Conservation (phyloP, 257 asterid genomes). For the Parsonsia alboflavescens region DNA sequence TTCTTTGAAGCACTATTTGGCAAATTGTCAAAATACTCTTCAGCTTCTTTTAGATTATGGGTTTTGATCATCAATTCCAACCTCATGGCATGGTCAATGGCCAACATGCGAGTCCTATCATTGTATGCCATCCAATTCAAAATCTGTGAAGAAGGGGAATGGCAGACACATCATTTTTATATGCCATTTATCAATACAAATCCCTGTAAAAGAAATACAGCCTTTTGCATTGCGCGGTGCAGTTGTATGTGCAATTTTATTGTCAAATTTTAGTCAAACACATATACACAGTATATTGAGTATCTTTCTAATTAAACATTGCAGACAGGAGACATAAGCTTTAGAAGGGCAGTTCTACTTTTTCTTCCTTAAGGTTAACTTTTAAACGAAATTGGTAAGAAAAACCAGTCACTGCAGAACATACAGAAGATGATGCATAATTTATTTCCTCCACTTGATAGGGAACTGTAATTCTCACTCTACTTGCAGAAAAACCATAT, state of each 20-base stretch:
- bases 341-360: neutral
- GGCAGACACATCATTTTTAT: neutral
- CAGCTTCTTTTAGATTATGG: conserved; percentile 22
- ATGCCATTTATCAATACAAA: neutral
- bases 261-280: neutral
- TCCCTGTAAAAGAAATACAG: neutral
- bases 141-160: conserved; percentile 19
- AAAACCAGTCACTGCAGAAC: neutral
- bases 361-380: neutral
- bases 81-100: conserved; percentile 26
- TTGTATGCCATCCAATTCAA: conserved; percentile 31
- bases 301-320: neutral
- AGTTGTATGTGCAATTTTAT: neutral
- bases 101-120: conserved; percentile 17
- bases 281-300: neutral
- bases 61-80: conserved; percentile 27
- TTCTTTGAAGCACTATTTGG: conserved; percentile 24
- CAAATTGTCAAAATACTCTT: conserved; percentile 30
- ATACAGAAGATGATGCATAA: neutral
- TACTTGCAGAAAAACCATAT: neutral
- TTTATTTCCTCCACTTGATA: neutral
- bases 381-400: neutral
- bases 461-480: neutral
- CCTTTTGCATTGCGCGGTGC: too few species aligned
- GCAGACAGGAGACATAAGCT: neutral